phyloP scores from a whole-genome alignment of 1,284 basidiomycete genomes.

The Melampsora americana region DNA sequence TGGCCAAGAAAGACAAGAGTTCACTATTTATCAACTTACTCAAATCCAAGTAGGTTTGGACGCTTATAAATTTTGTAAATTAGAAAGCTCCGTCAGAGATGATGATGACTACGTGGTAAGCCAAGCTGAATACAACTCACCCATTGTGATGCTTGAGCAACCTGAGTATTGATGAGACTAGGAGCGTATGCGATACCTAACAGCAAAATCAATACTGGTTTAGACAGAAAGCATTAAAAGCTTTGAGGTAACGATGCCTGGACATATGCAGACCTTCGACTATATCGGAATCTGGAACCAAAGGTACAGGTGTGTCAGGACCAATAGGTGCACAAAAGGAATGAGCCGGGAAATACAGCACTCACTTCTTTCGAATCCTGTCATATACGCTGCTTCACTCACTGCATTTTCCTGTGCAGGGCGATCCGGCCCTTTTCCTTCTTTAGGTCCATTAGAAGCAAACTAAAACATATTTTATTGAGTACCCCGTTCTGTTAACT shows the following conservation, averaged over 20 bases:
- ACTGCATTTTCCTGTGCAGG: not conserved
- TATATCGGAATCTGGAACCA: not conserved
- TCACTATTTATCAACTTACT: not conserved
- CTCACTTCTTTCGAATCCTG: not conserved
- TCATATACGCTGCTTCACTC: constrained; percentile 3
- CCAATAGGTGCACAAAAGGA: not conserved
- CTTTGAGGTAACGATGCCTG: not conserved
- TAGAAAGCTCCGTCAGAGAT: not conserved
- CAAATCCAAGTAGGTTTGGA: not conserved
- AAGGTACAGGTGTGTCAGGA: not conserved
- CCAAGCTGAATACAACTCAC: not conserved
- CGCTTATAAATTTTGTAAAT: not conserved
- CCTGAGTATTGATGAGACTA: not conserved
- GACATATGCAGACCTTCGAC: not conserved
- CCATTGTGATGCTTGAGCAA: not conserved
- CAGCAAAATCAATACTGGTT: not conserved
- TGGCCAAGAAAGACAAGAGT: not conserved
- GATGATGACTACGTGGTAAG: not conserved
- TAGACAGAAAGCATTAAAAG: not conserved
- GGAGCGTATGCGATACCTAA: not conserved
- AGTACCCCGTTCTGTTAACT: not conserved
- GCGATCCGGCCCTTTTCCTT: not conserved
- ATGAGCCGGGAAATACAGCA: not conserved
- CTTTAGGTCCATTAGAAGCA: not conserved
- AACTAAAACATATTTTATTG: too few species aligned